These are phyloP conservation scores for Nigrospora sphaerica DNA, from an alignment of 2,329 filamentous ascomycete species.

Conservation along the genomic window DNA sequence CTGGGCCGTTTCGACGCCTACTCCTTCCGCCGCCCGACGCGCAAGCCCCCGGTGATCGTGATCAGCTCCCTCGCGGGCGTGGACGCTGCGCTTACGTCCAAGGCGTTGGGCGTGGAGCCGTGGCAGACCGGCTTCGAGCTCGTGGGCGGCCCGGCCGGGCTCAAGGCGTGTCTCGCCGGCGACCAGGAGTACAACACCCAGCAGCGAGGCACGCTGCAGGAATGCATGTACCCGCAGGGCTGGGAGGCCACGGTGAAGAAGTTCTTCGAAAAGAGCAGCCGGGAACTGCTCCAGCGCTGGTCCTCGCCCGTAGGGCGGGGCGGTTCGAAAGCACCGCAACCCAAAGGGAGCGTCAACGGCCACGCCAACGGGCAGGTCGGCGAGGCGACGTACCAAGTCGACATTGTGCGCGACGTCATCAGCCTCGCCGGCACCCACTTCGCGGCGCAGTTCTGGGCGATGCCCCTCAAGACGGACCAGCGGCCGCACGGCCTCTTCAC, in stretches of 20 bases:
- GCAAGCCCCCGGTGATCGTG: neutral
- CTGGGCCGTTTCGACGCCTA: conserved; percentile 1
- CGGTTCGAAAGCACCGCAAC: no score
- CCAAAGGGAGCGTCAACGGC: no score
- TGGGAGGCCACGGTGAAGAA: neutral
- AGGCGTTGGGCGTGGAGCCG: neutral
- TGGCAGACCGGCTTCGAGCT: neutral
- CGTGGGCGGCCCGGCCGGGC: neutral
- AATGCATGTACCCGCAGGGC: neutral
- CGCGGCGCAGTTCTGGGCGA: conserved; percentile 43
- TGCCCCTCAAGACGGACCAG: conserved; percentile 46
- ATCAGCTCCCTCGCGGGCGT: neutral
- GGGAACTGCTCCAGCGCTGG: neutral
- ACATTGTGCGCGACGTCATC: conserved; percentile 30
- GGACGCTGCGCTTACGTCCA: neutral
- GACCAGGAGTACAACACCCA: neutral
- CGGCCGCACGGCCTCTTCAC: conserved; percentile 43
- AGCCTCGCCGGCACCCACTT: conserved; percentile 42
- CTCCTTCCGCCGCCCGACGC: neutral
- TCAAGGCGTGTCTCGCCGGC: neutral
- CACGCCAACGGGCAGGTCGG: neutral
- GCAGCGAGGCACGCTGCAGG: neutral
- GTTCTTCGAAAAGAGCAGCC: conserved; percentile 1
- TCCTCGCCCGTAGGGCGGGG: neutral
- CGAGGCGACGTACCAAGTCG: neutral